Base-by-base conservation (phyloP, 2,329 filamentous ascomycete species). In the Emmonsiellopsis sp. region DNA sequence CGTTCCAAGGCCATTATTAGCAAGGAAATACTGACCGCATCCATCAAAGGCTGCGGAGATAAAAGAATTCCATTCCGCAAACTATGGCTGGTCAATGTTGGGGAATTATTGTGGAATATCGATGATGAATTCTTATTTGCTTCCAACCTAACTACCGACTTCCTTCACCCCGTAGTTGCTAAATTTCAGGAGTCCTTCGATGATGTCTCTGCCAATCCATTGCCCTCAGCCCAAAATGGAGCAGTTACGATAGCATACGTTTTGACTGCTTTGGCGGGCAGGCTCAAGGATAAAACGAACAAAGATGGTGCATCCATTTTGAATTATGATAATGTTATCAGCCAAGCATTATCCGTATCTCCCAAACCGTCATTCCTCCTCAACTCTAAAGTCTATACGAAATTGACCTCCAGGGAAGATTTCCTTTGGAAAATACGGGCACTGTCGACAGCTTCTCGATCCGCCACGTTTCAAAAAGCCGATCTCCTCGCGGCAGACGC, bases 301-400 rank as follows among this genome's bases (percentile, higher is more conserved):
- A 73, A 82, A 11, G 80, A 84, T 50, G 76, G 79, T 11, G 47
- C 43, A 7, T 43, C 49, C 15, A 54, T 55, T 38, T 57, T 68
- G 11, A 58, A 59, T 11, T 70, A 65, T 60, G 71, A 79, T 42
- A 64, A 78, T 2, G 67, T 90, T 30, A 68, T 79, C 26, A 80
- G 83, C 49, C 83, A 89, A 61, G 82, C 82, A 9, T 76, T 95
- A 55, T 77, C 78, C 1, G 69, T 84, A 38, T 83, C 85, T n/a
- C 84, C 88, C 0, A 95, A 95, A 67, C 84, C 87, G 11, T 95
- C 92, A 0, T 93, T 95, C 67, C 74, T 97, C 16, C 77, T 97
- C 5, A 95, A 88, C 63, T 80, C 86, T 35, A 86, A 87, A 57
- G 82, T 95, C 5, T 97, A 93, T 70, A 84, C 85, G 38, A 96